Evolutionary conservation across 768 basidiomycete genomes (phyloP).

Genomic region (Boletus reticulatus): DNA sequence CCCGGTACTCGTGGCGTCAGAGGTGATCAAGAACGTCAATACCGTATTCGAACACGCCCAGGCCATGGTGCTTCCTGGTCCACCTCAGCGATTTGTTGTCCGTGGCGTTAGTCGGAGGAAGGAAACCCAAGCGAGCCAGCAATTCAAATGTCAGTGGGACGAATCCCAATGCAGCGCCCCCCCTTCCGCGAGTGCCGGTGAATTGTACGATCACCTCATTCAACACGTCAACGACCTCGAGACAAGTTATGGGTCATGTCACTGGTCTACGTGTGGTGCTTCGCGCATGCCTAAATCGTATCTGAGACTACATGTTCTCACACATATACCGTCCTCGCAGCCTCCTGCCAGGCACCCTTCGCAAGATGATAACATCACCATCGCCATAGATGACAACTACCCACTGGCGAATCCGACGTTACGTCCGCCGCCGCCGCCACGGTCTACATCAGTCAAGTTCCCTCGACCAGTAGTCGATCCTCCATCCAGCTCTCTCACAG

Average conservation of each 20-base stretch:
- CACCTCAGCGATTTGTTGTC: constrained; percentile 79
- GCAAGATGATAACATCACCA: constrained; percentile 71
- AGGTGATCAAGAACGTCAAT: constrained; percentile 93
- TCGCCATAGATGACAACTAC: constrained; percentile 57
- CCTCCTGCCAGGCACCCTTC: constrained; percentile 57
- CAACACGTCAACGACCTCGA: constrained; percentile 51
- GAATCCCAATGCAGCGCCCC: constrained; percentile 50
- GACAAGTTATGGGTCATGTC: constrained; percentile 49
- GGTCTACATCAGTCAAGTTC: constrained; percentile 57
- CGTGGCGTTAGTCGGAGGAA: constrained; percentile 76
- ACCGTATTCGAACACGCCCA: constrained; percentile 81
- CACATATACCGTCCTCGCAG: constrained; percentile 67
- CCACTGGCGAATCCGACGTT: constrained; percentile 61
- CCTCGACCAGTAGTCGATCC: constrained; percentile 60
- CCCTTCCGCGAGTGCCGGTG: constrained; percentile 51
- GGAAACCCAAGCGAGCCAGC: constrained; percentile 53
- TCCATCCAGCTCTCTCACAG: constrained; percentile 72
- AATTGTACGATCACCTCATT: constrained; percentile 72
- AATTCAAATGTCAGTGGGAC: constrained; percentile 79
- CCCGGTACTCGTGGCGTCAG: constrained; percentile 76
- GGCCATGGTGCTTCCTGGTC: constrained; percentile 80
- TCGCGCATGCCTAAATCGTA: constrained; percentile 43
- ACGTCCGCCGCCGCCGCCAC: constrained; percentile 71
- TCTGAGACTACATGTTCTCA: constrained; percentile 69
- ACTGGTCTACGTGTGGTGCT: constrained; percentile 70